Base-by-base conservation (phyloP, 805 yeast genomes). In the Blastobotrys muscicola region DNA sequence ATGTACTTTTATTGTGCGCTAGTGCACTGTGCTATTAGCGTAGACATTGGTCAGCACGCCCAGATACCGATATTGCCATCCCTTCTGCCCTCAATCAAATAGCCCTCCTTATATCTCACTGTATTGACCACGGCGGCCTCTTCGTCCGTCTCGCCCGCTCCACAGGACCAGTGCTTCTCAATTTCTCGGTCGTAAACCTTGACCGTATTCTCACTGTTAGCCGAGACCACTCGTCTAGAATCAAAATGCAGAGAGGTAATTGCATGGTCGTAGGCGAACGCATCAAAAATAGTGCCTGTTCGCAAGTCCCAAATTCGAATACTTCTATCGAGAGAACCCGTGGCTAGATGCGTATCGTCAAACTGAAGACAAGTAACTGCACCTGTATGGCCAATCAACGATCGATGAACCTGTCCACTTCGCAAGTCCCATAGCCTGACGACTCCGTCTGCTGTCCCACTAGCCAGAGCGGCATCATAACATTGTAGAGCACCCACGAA, bases 401-500 rank as follows among this genome's bases (percentile, higher is more conserved):
- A 68, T 48, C 82, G 64, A 36, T 77, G 75, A 12, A 78, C 79
- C 49, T 76, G 80, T 3, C 86, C 86, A 16, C 76, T 67, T 53
- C 92, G 69, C 47, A 82, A 60, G 62, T 82, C 92, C 89, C 90
- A 82, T 15, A 82, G 62, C 42, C 92, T 63, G 1, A 82, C 85
- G 5, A 78, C 59, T 1, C 90, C 90, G 59, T 82, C 90, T 12
- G 76, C 76, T 0, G 87, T 78, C 41, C 90, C 92, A 0, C 86
- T 76, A 0, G 90, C 90, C 50, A 82, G 62, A 0, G 89, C 90
- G 0, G 85, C 84, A 53, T 80, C 85, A 53, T 69, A 77, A 46
- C 82, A 77, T 58, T 82, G 89, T 30, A 82, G 57, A 0, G 84
- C 80, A 0, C 84, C 81, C 36, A 82, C 73, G 46, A 75, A 73